Percentiles rank a stretch among this genome's conserved stretches.
Evolutionary conservation across 2,329 filamentous ascomycete species (phyloP).

Genomic region (Fusarium torulosum): DNA sequence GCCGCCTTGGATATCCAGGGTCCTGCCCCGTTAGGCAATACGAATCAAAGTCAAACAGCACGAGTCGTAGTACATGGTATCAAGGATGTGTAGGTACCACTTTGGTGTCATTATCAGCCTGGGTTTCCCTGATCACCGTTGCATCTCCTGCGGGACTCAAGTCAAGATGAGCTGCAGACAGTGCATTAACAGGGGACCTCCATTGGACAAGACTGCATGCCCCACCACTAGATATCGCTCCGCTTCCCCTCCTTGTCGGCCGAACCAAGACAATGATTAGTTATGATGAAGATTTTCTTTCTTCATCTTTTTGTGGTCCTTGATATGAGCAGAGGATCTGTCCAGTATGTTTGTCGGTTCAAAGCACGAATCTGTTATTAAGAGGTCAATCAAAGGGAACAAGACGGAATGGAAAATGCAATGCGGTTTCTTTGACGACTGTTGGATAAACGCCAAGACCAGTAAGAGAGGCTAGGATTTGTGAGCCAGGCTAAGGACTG

Average conservation of each 20-base stretch:
- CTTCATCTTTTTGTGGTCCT: background rate
- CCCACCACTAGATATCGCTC: conserved; percentile 34
- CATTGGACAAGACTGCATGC: conserved; percentile 32
- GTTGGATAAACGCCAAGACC: conserved; percentile 33
- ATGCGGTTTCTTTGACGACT: conserved; percentile 34
- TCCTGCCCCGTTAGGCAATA: conserved; percentile 40
- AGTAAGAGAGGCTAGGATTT: conserved; percentile 22
- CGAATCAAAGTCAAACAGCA: conserved; percentile 23
- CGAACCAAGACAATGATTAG: conserved; percentile 35
- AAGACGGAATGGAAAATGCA: conserved; percentile 39
- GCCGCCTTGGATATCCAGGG: conserved; percentile 34
- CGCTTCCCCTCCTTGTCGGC: conserved; percentile 38
- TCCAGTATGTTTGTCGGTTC: background rate
- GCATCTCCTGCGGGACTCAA: conserved; percentile 38
- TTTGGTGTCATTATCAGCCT: conserved; percentile 37
- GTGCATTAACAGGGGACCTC: conserved; percentile 19
- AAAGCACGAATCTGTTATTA: conserved; percentile 14
- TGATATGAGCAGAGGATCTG: background rate
- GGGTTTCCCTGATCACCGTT: conserved; percentile 42
- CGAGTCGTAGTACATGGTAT: conserved; percentile 35
- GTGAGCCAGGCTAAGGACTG: conserved; percentile 36
- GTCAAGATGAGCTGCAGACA: conserved; percentile 40
- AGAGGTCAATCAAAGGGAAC: background rate
- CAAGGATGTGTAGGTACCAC: conserved; percentile 20
- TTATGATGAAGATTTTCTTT: background rate